Evolutionary conservation across 2,329 filamentous ascomycete species (phyloP), one percentile per base, ranked within the genome.

Genomic region (Juglanconis juglandina): DNA sequence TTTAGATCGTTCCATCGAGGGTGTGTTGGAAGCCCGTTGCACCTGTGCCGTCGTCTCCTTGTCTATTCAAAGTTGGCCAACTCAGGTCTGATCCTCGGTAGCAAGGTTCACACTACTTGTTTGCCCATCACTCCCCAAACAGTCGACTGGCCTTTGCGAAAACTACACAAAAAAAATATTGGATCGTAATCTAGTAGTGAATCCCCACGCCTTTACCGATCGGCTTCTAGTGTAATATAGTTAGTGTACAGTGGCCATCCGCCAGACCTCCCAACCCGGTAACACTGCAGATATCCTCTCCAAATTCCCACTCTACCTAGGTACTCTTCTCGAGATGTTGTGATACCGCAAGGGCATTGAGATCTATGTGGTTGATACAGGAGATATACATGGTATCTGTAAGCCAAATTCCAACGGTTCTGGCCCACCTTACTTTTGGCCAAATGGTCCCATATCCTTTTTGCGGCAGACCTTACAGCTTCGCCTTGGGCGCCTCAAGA

Each of bases 401-500:
- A 42, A 42, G 39, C 39, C 11, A 42, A 42, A 24, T 24, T 24
- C 24, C 24, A 24, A 24, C 24, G 24, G 24, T 24, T 24, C 24
- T 24, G 24, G 24, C 24, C 24, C 24, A 24, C 24, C 24, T 24
- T 24, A 24, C 24, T 24, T 24, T 24, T 24, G 24, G 24, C 24
- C 24, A 24, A 24, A 24, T 24, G 24, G 24, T 24, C 46, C 17
- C 4, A 48, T 48, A 4, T 48, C 13, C 17, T 4, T 10, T 42
- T 42, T 4, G 39, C 39, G n/a, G 5, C n/a, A 11, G 39, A 42
- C n/a, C 30, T 69, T 72, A 97, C 74, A 97, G 77, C 84, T 96
- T 97, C 33, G 94, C 86, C 83, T 96, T 96, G 66, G 90, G 84
- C 17, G 85, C 74, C 75, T 94, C 87, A 49, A 96, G 76, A 51